These are phyloP conservation scores for Talaromyces funiculosus DNA, from an alignment of 2,329 filamentous ascomycete genomes.

Conservation along the genomic window DNA sequence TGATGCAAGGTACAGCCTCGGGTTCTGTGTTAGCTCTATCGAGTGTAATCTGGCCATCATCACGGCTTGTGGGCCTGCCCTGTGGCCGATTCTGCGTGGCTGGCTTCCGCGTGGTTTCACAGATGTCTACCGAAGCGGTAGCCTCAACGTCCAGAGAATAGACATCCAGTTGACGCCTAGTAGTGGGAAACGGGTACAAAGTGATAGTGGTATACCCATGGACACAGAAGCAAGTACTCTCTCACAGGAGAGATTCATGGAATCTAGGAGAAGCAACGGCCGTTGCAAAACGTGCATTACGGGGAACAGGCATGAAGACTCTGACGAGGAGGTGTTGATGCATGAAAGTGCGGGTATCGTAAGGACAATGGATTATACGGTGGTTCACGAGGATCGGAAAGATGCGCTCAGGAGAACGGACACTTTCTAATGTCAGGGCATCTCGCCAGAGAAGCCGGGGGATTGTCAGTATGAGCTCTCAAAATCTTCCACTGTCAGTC, in stretches of 20 bases:
- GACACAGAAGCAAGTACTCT: too few relatives aligned
- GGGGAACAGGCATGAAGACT: not conserved
- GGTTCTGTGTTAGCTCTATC: conserved; percentile 3
- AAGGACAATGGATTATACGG: not conserved
- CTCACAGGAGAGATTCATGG: too few relatives aligned
- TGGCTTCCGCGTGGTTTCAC: not conserved
- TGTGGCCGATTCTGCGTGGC: not conserved
- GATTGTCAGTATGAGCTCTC: too few relatives aligned
- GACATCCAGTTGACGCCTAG: not conserved
- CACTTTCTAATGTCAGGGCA: not conserved
- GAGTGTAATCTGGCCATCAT: conserved; percentile 3
- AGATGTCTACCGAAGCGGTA: not conserved
- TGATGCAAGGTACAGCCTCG: not conserved
- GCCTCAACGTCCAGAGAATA: too few relatives aligned
- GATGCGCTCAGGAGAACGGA: not conserved
- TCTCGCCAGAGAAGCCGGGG: too few relatives aligned
- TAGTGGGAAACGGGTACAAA: too few relatives aligned
- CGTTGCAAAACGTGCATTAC: not conserved
- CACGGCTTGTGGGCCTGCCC: not conserved
- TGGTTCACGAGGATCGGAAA: not conserved
- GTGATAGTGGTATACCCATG: not conserved
- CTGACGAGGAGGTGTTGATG: conserved; percentile 1
- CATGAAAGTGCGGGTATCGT: not conserved
- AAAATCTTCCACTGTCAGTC: too few relatives aligned
- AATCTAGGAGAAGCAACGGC: not conserved